Evolutionary conservation across 305 asterid genomes (phyloP).

Genomic region (Fraxinus xanthoxyloides): DNA sequence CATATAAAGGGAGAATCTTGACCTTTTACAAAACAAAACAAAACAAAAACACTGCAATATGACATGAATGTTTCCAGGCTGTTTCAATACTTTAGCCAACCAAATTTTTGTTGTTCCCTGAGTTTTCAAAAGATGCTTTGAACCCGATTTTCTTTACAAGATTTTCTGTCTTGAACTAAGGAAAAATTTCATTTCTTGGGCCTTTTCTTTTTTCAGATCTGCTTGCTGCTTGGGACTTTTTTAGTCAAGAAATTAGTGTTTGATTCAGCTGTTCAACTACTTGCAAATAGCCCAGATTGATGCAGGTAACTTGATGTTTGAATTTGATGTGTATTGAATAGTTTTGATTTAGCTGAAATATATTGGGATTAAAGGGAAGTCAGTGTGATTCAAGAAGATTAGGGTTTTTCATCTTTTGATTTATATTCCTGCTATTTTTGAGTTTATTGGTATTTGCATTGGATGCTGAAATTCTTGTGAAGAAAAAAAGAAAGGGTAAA

Average conservation of each 20-base stretch:
- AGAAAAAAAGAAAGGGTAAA: conserved; percentile 1
- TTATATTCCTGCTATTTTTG: conserved; percentile 1
- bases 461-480: conserved; percentile 11
- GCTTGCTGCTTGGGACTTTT: conserved; percentile 20
- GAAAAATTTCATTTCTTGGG: background rate
- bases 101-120: conserved; percentile 18
- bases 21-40: conserved; percentile 25
- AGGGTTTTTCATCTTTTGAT: conserved; percentile 6
- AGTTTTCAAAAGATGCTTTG: conserved; percentile 5
- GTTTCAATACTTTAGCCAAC: conserved; percentile 34
- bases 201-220: conserved; percentile 41
- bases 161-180: background rate
- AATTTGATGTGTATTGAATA: conserved; percentile 7
- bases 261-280: conserved; percentile 18
- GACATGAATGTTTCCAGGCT: conserved; percentile 38
- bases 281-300: conserved; percentile 2
- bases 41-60: conserved; percentile 14
- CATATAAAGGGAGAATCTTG: conserved; percentile 31
- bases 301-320: conserved; percentile 32
- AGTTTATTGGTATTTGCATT: conserved; percentile 18
- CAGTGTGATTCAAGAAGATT: conserved; percentile 27
- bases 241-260: conserved; percentile 2
- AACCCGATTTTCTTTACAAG: background rate
- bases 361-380: background rate
- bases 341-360: background rate